Evolutionary conservation across 2,329 filamentous ascomycete genomes (phyloP).

Genomic region (Coleophoma eucalyptorum): DNA sequence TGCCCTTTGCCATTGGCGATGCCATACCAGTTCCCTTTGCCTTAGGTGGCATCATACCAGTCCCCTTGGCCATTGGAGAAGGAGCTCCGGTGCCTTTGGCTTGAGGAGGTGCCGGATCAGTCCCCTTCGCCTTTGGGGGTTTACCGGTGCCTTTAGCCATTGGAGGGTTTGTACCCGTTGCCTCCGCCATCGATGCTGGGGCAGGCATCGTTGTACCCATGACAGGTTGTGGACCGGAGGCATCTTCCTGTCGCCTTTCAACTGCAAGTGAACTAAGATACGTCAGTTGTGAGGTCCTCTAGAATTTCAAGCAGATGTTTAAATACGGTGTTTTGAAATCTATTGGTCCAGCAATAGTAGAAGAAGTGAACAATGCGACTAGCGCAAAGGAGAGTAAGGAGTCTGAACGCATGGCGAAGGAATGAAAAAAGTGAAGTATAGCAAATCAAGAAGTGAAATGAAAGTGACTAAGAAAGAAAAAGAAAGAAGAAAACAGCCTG

Average conservation of each 20-base stretch:
- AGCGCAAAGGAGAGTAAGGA: conserved; percentile 13
- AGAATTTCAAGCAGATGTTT: not conserved
- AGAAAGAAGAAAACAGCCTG: not conserved
- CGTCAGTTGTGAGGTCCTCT: not conserved
- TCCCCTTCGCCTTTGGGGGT: not conserved
- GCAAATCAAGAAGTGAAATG: conserved; percentile 12
- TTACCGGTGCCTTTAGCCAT: not conserved
- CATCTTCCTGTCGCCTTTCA: not conserved
- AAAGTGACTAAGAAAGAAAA: conserved; percentile 3
- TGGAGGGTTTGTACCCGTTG: not conserved
- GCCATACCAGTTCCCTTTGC: not conserved
- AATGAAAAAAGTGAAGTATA: conserved; percentile 8
- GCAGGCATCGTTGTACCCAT: not conserved
- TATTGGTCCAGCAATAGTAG: conserved; percentile 14
- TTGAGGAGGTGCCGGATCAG: not conserved
- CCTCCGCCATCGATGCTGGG: not conserved
- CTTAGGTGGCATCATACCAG: not conserved
- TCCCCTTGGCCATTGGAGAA: not conserved
- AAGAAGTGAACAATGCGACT: conserved; percentile 18
- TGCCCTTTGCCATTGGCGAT: not conserved
- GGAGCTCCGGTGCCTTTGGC: not conserved
- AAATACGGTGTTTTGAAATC: not conserved
- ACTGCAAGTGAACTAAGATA: not conserved
- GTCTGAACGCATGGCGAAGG: conserved; percentile 18
- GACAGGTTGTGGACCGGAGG: not conserved